Conservation (phyloP, 345 rosid genomes). For the Bruguiera gymnorhiza region DNA sequence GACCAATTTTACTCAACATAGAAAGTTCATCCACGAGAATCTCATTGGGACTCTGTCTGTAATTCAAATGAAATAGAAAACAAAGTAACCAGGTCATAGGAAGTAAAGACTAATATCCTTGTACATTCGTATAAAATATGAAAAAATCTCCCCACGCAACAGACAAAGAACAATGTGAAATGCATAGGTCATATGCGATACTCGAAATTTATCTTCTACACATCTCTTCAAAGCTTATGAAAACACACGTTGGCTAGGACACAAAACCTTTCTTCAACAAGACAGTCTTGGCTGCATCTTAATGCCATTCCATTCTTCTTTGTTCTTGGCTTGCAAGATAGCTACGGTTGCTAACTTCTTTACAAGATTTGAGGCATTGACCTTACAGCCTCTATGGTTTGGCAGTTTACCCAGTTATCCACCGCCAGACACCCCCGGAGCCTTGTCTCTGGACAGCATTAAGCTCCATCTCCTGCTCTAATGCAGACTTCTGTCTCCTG, state of each 20-base stretch:
- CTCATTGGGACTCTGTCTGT: background rate
- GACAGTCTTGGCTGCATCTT: no score
- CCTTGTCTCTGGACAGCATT: conserved; percentile 51
- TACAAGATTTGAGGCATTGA: conserved; percentile 11
- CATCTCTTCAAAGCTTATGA: no score
- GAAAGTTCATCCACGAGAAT: background rate
- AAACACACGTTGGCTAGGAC: no score
- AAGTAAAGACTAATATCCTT: background rate
- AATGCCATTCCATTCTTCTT: no score
- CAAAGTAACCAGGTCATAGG: background rate
- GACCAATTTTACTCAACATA: no score
- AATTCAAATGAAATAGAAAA: conserved; percentile 2
- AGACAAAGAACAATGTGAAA: conserved; percentile 7
- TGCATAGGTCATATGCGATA: background rate
- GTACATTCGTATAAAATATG: background rate
- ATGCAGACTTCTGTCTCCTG: conserved; percentile 61
- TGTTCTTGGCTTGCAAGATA: background rate
- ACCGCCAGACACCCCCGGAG: conserved; percentile 82
- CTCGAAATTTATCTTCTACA: background rate
- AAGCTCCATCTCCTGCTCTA: conserved; percentile 64
- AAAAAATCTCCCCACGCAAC: background rate
- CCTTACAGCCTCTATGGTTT: conserved; percentile 16
- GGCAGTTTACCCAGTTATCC: conserved; percentile 49
- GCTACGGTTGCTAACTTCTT: background rate
- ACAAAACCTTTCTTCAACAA: no score